These are phyloP conservation scores for Candida nitratophila DNA, from an alignment of 805 yeast species.

Conservation along the genomic window DNA sequence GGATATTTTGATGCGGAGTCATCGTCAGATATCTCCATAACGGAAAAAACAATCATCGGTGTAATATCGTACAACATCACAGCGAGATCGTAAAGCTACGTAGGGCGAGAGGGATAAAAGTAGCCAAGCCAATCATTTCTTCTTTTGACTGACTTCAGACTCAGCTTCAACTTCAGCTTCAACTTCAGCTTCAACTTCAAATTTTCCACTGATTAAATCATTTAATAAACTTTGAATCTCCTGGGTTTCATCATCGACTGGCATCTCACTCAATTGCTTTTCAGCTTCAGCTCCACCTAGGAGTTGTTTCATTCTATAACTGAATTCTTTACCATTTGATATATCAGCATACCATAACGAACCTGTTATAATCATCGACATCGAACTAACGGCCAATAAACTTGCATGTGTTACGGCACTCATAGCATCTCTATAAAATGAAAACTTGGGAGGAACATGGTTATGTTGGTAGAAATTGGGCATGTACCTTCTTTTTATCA, in stretches of 20 bases:
- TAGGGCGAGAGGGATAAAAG: too few species aligned
- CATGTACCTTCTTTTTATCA: constrained; percentile 60
- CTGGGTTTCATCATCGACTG: constrained; percentile 54
- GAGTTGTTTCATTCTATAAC: constrained; percentile 52
- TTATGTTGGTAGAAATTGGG: constrained; percentile 80
- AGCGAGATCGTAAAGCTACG: too few species aligned
- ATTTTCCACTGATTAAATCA: constrained; percentile 10
- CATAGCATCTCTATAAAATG: constrained; percentile 75
- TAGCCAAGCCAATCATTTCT: not conserved
- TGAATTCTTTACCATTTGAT: constrained; percentile 61
- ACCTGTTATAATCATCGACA: constrained; percentile 68
- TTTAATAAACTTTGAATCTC: constrained; percentile 41
- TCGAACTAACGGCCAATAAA: constrained; percentile 60
- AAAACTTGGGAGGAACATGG: constrained; percentile 78
- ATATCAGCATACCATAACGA: constrained; percentile 78
- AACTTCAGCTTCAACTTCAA: not conserved
- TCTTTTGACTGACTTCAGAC: not conserved
- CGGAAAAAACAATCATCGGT: too few species aligned
- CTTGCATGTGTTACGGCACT: constrained; percentile 82
- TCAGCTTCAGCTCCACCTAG: constrained; percentile 67
- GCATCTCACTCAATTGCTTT: constrained; percentile 34
- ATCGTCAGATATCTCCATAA: too few species aligned
- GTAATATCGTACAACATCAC: too few species aligned
- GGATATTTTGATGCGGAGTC: too few species aligned
- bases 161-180: not conserved